Evolutionary conservation across 2,329 filamentous ascomycete genomes (phyloP).

Genomic region (Colletotrichum lini): DNA sequence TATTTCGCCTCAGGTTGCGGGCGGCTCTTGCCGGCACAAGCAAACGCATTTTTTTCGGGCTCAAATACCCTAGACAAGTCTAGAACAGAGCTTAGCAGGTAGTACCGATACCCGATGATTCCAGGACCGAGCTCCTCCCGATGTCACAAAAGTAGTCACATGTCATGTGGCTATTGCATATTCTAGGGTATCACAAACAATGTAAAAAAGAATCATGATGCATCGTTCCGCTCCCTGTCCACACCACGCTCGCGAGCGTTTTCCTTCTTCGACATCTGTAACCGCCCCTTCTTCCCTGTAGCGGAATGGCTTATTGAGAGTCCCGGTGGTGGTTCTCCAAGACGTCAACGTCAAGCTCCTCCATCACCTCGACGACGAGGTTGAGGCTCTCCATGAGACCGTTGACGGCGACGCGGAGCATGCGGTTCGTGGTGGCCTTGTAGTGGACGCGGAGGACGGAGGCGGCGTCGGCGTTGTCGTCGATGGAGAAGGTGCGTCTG

Average conservation of each 20-base stretch:
- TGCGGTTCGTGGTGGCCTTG: slow-evolving; percentile 91
- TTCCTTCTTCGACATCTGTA: neutral
- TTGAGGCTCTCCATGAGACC: slow-evolving; percentile 93
- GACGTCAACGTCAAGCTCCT: slow-evolving; percentile 89
- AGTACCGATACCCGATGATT: neutral
- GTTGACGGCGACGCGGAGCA: slow-evolving; percentile 96
- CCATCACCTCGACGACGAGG: slow-evolving; percentile 90
- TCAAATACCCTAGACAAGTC: slow-evolving; percentile 14
- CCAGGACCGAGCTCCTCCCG: slow-evolving; percentile 3
- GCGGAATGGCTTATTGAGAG: neutral
- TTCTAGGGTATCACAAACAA: slow-evolving; percentile 40
- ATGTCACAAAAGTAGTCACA: slow-evolving; percentile 29
- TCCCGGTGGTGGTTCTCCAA: slow-evolving; percentile 57
- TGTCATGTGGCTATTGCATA: slow-evolving; percentile 27
- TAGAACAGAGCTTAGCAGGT: slow-evolving; percentile 10
- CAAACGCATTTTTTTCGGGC: slow-evolving; percentile 13
- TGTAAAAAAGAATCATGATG: slow-evolving; percentile 29
- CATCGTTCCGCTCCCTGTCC: slow-evolving; percentile 26
- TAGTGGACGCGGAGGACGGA: slow-evolving; percentile 81
- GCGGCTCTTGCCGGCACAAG: slow-evolving; percentile 10
- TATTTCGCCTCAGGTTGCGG: neutral
- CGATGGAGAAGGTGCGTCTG: slow-evolving; percentile 76
- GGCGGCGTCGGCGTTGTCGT: slow-evolving; percentile 46
- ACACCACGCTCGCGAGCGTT: neutral
- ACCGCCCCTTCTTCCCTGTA: neutral